Percentiles rank a stretch among this genome's conserved stretches.
Conservation (phyloP, 768 basidiomycete genomes). For the Phaeolepiota aurea region DNA sequence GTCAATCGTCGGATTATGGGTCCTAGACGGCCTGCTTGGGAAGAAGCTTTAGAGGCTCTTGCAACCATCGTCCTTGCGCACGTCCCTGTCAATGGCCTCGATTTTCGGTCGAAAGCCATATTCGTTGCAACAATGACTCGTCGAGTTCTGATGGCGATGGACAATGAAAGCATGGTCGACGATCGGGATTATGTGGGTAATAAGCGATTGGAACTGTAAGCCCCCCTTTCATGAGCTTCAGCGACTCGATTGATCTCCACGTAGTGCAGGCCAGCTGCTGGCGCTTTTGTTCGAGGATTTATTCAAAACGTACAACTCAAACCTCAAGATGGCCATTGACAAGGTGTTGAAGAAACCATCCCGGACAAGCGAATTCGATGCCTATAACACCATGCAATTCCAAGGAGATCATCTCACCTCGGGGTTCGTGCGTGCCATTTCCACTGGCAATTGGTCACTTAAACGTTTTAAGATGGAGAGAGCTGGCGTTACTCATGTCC, state of each 20-base stretch:
- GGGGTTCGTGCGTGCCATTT: constrained; percentile 94
- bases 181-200: constrained; percentile 99
- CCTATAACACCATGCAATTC: constrained; percentile 89
- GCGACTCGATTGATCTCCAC: constrained; percentile 7
- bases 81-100: constrained; percentile 82
- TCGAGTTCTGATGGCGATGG: constrained; percentile 92
- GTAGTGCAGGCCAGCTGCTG: constrained; percentile 89
- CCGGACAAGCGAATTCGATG: constrained; percentile 90
- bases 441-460: constrained; percentile 97
- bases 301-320: constrained; percentile 97
- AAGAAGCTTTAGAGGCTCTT: constrained; percentile 94
- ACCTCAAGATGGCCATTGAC: constrained; percentile 91
- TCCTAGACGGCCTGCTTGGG: constrained; percentile 80
- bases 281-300: constrained; percentile 95
- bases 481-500: constrained; percentile 96
- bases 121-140: constrained; percentile 98
- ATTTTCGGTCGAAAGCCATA: constrained; percentile 90
- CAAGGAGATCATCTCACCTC: constrained; percentile 94
- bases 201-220: constrained; percentile 94
- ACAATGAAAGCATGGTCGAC: constrained; percentile 95
- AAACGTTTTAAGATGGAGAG: constrained; percentile 99
- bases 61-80: constrained; percentile 96
- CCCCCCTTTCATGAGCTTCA: constrained; percentile 10
- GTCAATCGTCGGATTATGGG: constrained; percentile 74
- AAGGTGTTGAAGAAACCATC: constrained; percentile 96